Evolutionary conservation across 257 asterid genomes (phyloP).

Genomic region (Scutellaria galericulata): DNA sequence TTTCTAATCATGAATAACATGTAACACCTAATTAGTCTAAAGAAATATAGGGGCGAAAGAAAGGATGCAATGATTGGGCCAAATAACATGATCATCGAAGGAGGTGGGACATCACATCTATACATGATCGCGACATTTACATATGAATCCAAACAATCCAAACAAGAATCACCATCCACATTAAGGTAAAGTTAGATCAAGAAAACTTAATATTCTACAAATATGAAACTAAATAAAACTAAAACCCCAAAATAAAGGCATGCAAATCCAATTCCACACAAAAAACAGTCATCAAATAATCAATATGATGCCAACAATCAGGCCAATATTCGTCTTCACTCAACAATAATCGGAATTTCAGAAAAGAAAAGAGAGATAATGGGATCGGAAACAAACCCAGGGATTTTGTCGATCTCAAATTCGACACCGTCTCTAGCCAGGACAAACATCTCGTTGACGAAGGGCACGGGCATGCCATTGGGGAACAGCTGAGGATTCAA

Average conservation of each 20-base stretch:
- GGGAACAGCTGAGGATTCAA: slow-evolving; percentile 86
- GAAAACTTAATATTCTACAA: not conserved
- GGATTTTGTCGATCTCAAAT: slow-evolving; percentile 86
- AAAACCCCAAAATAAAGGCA: not conserved
- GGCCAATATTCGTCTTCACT: not conserved
- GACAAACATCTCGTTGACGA: slow-evolving; percentile 81
- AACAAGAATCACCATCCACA: not conserved
- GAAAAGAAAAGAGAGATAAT: not conserved
- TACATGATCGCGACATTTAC: not conserved
- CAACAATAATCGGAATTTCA: not conserved
- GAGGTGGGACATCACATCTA: not conserved
- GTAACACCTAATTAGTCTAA: not conserved
- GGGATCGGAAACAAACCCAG: slow-evolving; percentile 53
- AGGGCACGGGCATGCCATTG: slow-evolving; percentile 91
- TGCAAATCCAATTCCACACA: not conserved
- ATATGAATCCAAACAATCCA: not conserved
- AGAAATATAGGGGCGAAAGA: not conserved
- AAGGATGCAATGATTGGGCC: not conserved
- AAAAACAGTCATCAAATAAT: not conserved
- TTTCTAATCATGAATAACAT: not conserved
- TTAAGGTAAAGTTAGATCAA: slow-evolving; percentile 2
- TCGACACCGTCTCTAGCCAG: slow-evolving; percentile 90
- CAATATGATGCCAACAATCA: not conserved
- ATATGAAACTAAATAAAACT: not conserved
- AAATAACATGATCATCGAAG: not conserved